Base-by-base conservation (phyloP, 371 early-diverging fungal genomes). In the Catenaria anguillulae region DNA sequence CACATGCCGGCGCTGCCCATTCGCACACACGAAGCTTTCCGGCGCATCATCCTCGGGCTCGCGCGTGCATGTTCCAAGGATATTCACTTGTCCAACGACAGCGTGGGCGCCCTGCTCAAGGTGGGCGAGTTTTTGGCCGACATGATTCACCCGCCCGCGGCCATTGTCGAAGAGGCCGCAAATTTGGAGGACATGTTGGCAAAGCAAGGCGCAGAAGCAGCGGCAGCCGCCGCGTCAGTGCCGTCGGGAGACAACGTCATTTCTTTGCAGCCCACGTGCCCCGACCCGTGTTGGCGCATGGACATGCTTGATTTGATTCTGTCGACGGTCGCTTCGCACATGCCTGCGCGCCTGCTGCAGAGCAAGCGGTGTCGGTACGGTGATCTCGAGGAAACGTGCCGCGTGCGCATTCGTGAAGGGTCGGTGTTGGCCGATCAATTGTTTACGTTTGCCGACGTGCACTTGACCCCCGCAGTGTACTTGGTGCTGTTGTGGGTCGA, bases 311-410 rank as follows among this genome's bases (percentile, higher is more conserved):
- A 50, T 15, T 8, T 29, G 15, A 26, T 50, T 8, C 8, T 29
- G 29, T 10, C 26, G 29, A 8, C 26, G 31, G 15, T 29, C 10
- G 29, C 8, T 8, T 13, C 26, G 13, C 10, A 8, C 12, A 4
- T 50, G 52, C 52, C 52, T 1, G 8, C 29, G 8, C 52, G 52
- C 29, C 26, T 21, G 15, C 29, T 50, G 26, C 13, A 15, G 15
- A 50, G 52, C 31, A 26, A 15, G 29, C 52, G 29, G 52, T 50
- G 52, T 23, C 52, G 52, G 15, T 50, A 29, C 29, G 6, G 8
- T 10, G 52, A 50, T 15, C 52, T 50, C 52, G 52, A 50, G 52
- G 52, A 50, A 19, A 29, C 26, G 52, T 50, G 52, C 52, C 26
- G 29, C 29, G 12, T 12, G 24, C 52, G 31, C 33, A 50, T 50